Percentiles rank a stretch among this genome's conserved stretches.
phyloP scores from a whole-genome alignment of 225 moss, liverwort and hornwort genomes.

The Physcomitrium patens region DNA sequence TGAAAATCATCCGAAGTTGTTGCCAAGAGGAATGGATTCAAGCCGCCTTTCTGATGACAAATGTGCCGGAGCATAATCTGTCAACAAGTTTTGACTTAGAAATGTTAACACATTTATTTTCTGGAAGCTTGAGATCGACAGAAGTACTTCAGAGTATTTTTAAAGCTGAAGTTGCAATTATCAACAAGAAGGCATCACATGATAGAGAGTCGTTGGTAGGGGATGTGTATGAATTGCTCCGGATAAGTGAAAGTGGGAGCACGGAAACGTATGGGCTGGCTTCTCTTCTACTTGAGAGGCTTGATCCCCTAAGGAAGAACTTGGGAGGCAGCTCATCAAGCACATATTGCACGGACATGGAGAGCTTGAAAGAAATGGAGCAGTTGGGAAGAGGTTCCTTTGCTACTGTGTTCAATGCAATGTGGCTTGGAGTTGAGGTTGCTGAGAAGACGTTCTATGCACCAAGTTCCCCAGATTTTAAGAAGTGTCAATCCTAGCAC shows the following conservation, averaged over 20 bases:
- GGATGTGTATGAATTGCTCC: background rate
- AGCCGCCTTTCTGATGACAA: slow-evolving; percentile 8
- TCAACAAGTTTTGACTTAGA: background rate
- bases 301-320: background rate
- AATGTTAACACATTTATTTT: background rate
- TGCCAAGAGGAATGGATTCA: slow-evolving; percentile 18
- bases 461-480: background rate
- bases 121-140: background rate
- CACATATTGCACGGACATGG: background rate
- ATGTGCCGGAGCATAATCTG: slow-evolving; percentile 3
- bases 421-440: slow-evolving; percentile 3
- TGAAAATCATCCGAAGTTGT: slow-evolving; percentile 1
- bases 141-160: background rate
- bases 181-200: background rate
- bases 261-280: background rate
- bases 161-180: background rate
- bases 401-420: background rate
- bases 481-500: background rate
- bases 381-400: background rate
- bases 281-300: background rate
- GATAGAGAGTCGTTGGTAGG: background rate
- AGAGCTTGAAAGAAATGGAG: background rate
- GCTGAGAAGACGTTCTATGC: background rate
- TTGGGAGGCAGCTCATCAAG: background rate
- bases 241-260: background rate